phyloP scores from a whole-genome alignment of 2,329 filamentous ascomycete genomes.

The Fusarium setosum region DNA sequence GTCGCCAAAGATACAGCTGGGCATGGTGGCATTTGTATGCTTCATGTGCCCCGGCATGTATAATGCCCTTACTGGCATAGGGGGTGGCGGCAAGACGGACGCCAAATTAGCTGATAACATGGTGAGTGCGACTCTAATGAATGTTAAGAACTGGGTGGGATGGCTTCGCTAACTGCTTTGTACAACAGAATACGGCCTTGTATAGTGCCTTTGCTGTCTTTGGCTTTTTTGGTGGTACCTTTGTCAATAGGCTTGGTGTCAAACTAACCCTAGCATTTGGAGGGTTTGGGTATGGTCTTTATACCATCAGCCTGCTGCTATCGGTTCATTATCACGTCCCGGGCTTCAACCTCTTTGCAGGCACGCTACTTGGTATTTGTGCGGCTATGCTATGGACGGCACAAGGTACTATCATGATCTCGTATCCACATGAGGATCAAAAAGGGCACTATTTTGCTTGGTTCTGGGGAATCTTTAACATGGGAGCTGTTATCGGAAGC shows the following conservation, averaged over 20 bases:
- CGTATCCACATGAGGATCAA: slow-evolving; percentile 80
- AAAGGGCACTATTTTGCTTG: slow-evolving; percentile 90
- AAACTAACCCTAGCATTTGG: slow-evolving; percentile 50
- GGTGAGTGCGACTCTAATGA: slow-evolving; percentile 23
- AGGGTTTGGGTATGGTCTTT: not conserved
- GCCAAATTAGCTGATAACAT: slow-evolving; percentile 54
- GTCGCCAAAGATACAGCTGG: slow-evolving; percentile 76
- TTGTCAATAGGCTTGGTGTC: slow-evolving; percentile 64
- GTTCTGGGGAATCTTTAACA: slow-evolving; percentile 96
- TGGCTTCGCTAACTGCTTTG: too few relatives aligned
- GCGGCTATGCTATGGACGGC: slow-evolving; percentile 84
- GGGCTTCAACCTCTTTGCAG: slow-evolving; percentile 69
- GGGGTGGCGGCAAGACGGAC: slow-evolving; percentile 66
- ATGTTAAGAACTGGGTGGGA: not conserved
- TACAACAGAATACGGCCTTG: slow-evolving; percentile 67
- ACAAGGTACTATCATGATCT: slow-evolving; percentile 88
- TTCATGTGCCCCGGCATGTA: slow-evolving; percentile 79
- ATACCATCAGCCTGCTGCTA: slow-evolving; percentile 59
- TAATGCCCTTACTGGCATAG: slow-evolving; percentile 74
- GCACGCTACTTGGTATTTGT: slow-evolving; percentile 80
- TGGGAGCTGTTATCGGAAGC: slow-evolving; percentile 87
- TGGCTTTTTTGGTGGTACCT: slow-evolving; percentile 77
- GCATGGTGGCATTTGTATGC: slow-evolving; percentile 68
- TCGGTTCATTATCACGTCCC: slow-evolving; percentile 63
- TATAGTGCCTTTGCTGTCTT: slow-evolving; percentile 76